Percentiles rank a stretch among this genome's conserved stretches.
Conservation (phyloP, 73 alveolate genomes). For the Durusdinium trenchii region DNA sequence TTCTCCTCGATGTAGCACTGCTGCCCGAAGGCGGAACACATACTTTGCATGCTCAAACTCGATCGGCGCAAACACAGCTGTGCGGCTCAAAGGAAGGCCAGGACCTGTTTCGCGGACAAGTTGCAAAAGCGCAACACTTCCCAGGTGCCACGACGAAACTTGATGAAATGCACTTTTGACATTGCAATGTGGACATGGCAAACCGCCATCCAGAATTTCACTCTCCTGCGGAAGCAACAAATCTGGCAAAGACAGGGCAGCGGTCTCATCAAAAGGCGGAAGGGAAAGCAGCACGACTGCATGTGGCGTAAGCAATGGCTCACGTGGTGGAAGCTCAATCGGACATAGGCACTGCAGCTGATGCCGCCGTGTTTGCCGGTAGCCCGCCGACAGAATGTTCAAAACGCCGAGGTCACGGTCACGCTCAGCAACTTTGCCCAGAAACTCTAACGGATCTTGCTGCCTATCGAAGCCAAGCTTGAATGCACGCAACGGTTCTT, state of each 20-base stretch:
- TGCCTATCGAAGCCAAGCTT: not conserved
- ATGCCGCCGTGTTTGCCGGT: not conserved
- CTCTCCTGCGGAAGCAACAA: not conserved
- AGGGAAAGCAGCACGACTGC: not conserved
- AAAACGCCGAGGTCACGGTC: not conserved
- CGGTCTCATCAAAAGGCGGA: not conserved
- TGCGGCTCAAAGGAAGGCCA: not conserved
- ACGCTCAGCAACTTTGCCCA: not conserved
- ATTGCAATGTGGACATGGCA: not conserved
- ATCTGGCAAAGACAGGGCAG: not conserved
- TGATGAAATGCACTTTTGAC: not conserved
- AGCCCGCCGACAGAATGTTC: not conserved
- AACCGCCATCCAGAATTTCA: not conserved
- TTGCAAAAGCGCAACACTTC: not conserved
- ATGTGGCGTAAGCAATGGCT: not conserved
- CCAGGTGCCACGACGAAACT: not conserved
- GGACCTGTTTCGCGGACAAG: conserved; percentile 2
- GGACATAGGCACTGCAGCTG: not conserved
- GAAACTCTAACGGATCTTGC: not conserved
- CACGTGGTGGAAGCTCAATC: not conserved
- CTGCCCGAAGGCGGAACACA: not conserved
- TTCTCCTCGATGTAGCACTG: not conserved
- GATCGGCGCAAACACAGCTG: not conserved
- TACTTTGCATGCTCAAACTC: not conserved
- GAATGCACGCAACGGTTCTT: not conserved